Evolutionary conservation across 352 stramenopile genomes (phyloP), one percentile per base, ranked within the genome.

Genomic region (Discostella stelligera): DNA sequence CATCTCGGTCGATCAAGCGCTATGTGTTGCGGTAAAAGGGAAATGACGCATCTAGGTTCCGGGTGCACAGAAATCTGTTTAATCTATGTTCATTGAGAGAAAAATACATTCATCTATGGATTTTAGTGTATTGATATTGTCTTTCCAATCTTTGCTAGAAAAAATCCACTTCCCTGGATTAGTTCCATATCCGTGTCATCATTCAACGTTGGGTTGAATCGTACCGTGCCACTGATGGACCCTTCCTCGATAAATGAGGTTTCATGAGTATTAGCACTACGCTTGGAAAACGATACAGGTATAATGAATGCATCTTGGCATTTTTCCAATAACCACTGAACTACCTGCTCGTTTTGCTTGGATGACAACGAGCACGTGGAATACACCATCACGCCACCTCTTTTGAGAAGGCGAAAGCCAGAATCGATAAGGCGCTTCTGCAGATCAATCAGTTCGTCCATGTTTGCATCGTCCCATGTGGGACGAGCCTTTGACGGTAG

Each of bases 271-370:
- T 39, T n/a, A 32, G 50, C 23, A 4, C 58, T 21, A 11, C 49
- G 49, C 32, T 20, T 53, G 44, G 32, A 55, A 70, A 79, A 82
- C 14, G 66, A 78, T 25, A 81, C 58, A 21, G 73, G 66, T 56
- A 82, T 79, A 13, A 82, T 63, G 23, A 56, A 82, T 21, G 68
- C 62, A 79, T 74, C 41, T 25, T 66, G 20, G 63, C 81, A 69
- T 53, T 79, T 77, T 4, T 81, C 39, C 49, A 98, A 80, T 39
- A 98, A 93, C 27, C 67, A 86, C 7, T 70, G 48, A 8, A 98
- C 94, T n/a, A 98, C 89, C 2, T 94, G 85, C 84, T 98, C 95
- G 76, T 98, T 98, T 82, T 98, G 95, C 71, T 91, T 88, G 18
- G 94, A 66, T 0, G 93, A 97, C 16, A 98, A 86, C 61, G 94